Evolutionary conservation across 208 protist genomes (phyloP), one percentile per base, ranked within the genome.

Genomic region (Leishmania gerbilli): DNA sequence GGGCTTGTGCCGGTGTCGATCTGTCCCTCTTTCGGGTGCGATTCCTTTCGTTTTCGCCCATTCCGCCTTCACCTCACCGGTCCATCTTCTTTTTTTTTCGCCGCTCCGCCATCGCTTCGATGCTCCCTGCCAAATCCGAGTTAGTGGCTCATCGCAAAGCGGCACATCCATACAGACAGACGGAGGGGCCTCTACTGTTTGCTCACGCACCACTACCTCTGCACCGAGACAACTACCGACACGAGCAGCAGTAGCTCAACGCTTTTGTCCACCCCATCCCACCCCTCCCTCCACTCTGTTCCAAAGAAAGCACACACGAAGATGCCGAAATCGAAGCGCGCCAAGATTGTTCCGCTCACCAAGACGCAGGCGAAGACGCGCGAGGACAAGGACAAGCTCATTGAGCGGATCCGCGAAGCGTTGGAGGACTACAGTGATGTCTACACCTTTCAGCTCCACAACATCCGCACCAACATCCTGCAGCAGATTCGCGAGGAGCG

Each of bases 401-500:
- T 99, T 19, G 89, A 96, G 40, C 85, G 93, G 71, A 98, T 99
- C 74, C 93, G 94, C 53, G 84, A 91, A 31, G 89, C 95, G 11
- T 75, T 98, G 9, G 95, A 98, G 45, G 79, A 94, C 47, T 98
- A 97, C 89, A 86, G 78, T 1, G 89, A 95, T 68, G 88, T 97
- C 74, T 98, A 97, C 89, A 93, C 92, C 15, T 92, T 98, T 64
- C 49, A 91, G 74, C 87, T 97, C 37, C 89, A 93, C 80, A 98
- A 98, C 89, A 89, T 95, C 6, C 91, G 96, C 68, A 97, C 94
- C 1, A 96, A 92, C 83, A 95, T 97, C 83, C 87, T 98, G 13
- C 96, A 99, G 88, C 88, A 97, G 72, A 95, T 99, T 56, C 94
- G 97, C 40, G 90, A 95, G 72, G 93, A 97, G 81, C 95, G 91